Base-by-base conservation (phyloP, 2,329 filamentous ascomycete species). In the Penicillium janthinellum region DNA sequence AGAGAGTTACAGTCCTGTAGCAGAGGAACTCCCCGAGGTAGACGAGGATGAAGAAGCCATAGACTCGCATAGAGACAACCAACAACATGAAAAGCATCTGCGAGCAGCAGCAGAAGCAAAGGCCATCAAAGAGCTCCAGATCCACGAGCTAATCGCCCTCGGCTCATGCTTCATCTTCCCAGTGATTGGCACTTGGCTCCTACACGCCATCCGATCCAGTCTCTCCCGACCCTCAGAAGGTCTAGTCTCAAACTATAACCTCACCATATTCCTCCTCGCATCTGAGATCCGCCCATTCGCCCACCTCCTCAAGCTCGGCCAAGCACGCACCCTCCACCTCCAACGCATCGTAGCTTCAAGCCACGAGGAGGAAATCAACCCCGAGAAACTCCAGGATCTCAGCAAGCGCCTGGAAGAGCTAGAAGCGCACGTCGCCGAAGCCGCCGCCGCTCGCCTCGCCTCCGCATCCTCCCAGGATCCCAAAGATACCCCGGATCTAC, bases 171-270 rank as follows among this genome's bases (percentile, higher is more conserved):
- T 97, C 69, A 61, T 89, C 31, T 88, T 90, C 34, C 94, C 94
- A 0, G 71, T 91, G 0, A 72, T 92, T 4, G 90, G 91, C n/a
- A 90, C 93, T 31, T 95, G 90, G 76, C 80, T 97, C 41, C 82
- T 98, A 11, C 93, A 97, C 72, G 81, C 86, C 20, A 90, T 97
- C 59, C 87, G 94, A 53, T 84, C 84, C 8, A 91, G 94, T 68
- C 85, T 98, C 17, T 93, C 90, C 25, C 84, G 90, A 1, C 91
- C 90, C 0, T 92, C 92, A 0, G 92, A 96, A 73, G 91, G 91
- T 1, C 81, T 98, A 11, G 89, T 98, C 6, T 96, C 92, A 4
- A 91, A 96, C 75, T 96, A 94, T 78, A 97, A 97, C 74, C 82
- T 98, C 56, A 92, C 89, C 12, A 91, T 98, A 54, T 98, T 97